Evolutionary conservation across 352 stramenopile species (phyloP).

Genomic region (Pythium diclinum): DNA sequence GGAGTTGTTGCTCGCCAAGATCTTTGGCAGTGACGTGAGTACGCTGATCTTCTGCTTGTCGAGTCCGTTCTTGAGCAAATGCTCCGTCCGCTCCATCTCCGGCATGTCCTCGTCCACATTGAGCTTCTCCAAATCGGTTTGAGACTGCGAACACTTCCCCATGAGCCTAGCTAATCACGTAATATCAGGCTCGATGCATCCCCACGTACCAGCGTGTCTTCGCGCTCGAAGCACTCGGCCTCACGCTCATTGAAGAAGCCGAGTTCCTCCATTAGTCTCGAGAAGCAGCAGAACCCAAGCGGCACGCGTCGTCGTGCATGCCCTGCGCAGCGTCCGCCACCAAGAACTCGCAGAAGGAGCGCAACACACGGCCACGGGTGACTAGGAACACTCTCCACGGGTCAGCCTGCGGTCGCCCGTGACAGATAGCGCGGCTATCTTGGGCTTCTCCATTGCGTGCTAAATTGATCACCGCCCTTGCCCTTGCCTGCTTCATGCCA

Average conservation of each 20-base stretch:
- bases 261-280: slow-evolving; percentile 68
- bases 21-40: slow-evolving; percentile 60
- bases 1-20: slow-evolving; percentile 68
- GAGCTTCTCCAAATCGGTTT: slow-evolving; percentile 81
- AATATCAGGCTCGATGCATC: background rate
- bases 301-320: slow-evolving; percentile 40
- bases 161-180: background rate
- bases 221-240: slow-evolving; percentile 79
- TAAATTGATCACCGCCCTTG: background rate
- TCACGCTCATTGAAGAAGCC: slow-evolving; percentile 82
- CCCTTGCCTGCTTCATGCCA: background rate
- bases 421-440: slow-evolving; percentile 16
- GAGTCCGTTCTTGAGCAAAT: slow-evolving; percentile 70
- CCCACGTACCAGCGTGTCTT: slow-evolving; percentile 65
- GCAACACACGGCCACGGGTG: background rate
- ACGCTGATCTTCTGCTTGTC: slow-evolving; percentile 84
- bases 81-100: slow-evolving; percentile 75
- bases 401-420: background rate
- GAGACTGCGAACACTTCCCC: slow-evolving; percentile 38
- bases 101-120: slow-evolving; percentile 83
- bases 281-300: slow-evolving; percentile 6
- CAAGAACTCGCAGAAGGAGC: slow-evolving; percentile 14
- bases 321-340: slow-evolving; percentile 22
- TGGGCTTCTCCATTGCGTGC: slow-evolving; percentile 17
- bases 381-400: background rate